Evolutionary conservation across 2,329 filamentous ascomycete species (phyloP).

Genomic region (Exophiala oligosperma): DNA sequence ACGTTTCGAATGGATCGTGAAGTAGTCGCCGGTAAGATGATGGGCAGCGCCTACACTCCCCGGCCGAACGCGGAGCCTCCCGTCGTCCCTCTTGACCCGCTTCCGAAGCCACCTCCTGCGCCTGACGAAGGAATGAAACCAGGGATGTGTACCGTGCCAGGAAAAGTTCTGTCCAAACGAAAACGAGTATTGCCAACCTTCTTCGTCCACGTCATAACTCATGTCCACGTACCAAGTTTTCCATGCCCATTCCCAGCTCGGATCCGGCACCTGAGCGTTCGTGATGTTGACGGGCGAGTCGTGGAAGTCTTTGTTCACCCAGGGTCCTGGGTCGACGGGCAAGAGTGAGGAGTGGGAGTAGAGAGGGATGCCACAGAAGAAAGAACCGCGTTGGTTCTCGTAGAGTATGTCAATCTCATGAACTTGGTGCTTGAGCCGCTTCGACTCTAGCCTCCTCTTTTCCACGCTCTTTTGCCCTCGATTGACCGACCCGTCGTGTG

Average conservation of each 20-base stretch:
- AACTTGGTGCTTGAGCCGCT: constrained; percentile 32
- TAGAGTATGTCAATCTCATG: constrained; percentile 80
- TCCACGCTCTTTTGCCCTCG: constrained; percentile 10
- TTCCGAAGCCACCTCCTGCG: constrained; percentile 84
- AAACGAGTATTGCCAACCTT: constrained; percentile 96
- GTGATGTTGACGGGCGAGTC: constrained; percentile 68
- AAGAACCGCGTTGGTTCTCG: constrained; percentile 90
- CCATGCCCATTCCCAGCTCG: constrained; percentile 90
- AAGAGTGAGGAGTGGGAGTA: constrained; percentile 86
- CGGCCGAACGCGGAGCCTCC: constrained; percentile 34
- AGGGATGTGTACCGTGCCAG: constrained; percentile 86
- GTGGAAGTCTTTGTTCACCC: constrained; percentile 69
- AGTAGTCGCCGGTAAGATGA: constrained; percentile 75
- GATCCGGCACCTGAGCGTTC: constrained; percentile 90
- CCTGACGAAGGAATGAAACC: constrained; percentile 95
- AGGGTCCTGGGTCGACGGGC: constrained; percentile 79
- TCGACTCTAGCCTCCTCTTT: constrained; percentile 16
- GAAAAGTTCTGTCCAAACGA: constrained; percentile 72
- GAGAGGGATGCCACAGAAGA: constrained; percentile 84
- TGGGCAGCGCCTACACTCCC: constrained; percentile 54
- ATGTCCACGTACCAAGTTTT: constrained; percentile 71
- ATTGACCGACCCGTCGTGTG: not conserved
- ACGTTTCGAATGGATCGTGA: constrained; percentile 66
- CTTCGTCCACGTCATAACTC: constrained; percentile 81
- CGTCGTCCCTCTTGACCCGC: constrained; percentile 62